Evolutionary conservation across 1,139 yeast species (phyloP), one percentile per base, ranked within the genome.

Genomic region (Taphrina flavorubra): DNA sequence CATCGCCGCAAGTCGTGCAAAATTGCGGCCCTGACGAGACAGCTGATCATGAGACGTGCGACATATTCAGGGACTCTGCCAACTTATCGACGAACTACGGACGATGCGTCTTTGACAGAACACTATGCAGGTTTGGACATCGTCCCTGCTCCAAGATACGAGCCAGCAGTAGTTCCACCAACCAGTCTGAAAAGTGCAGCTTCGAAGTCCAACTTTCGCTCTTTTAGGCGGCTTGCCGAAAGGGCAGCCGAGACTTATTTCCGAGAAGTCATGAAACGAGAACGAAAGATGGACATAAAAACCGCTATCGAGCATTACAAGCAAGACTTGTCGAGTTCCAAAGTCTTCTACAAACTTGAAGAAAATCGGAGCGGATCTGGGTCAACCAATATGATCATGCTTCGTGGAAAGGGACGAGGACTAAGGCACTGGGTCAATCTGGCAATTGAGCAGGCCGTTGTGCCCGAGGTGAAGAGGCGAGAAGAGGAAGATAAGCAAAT

Each of bases 381-480:
- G 11, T n/a, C 13, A 8, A 51, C 8, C 51, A 40, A 55, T 51
- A 42, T 37, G 47, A 2, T 11, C 5, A 34, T 53, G 18, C 34
- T 53, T 2, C 11, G n/a, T 14, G 58, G 58, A 36, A 10, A 42
- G 36, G 39, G 59, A 7, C n/a, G 20, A 53, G 42, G 46, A 18
- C 37, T 63, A 5, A 13, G 56, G 4, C 55, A 37, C 14, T 42
- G 59, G 61, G 61, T 63, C 11, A 63, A 63, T 47, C 51, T 20
- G 14, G 59, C 67, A 0, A 55, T 63, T 13, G 67, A 63, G 34
- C n/a, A 25, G 11, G 25, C 47, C 34, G 67, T 63, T 14, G 46
- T 63, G 4, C 67, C 67, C 16, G 67, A 63, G 34, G 44, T 63
- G 14, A 37, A 42, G 16, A 34, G 67, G n/a, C 60, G 67, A 6